A percentile compares a stretch with the other conserved stretches of the same genome.
phyloP scores from a whole-genome alignment of 2,329 filamentous ascomycete species.

The Aureobasidium lini region DNA sequence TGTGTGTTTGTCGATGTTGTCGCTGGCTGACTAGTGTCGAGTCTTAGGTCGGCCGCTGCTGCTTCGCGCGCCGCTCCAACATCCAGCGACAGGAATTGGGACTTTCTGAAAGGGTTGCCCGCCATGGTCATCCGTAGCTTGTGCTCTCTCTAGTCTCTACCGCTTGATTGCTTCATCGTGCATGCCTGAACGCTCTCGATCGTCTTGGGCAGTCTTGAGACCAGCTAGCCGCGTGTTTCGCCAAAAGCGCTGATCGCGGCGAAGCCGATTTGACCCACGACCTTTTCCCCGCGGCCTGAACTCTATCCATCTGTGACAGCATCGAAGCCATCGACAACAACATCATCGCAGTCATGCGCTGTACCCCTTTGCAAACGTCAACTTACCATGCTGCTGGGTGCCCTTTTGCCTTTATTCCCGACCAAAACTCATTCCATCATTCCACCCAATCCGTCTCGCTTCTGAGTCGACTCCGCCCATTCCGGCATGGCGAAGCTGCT shows the following conservation, averaged over 20 bases:
- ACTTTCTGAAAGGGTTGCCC: constrained; percentile 12
- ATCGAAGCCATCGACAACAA: background rate
- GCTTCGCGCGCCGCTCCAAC: background rate
- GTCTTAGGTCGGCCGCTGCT: background rate
- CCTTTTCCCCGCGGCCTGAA: background rate
- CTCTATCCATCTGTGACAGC: background rate
- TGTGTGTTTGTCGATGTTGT: background rate
- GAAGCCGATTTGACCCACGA: background rate
- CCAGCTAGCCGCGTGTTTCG: background rate
- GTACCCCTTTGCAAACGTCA: background rate
- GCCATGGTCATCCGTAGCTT: background rate
- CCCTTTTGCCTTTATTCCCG: no score
- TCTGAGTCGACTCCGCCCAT: no score
- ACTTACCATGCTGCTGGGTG: no score
- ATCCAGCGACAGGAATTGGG: background rate
- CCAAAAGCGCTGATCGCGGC: background rate
- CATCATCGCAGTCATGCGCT: background rate
- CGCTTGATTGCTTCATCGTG: constrained; percentile 12
- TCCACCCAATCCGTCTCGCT: no score
- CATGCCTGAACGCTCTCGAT: background rate
- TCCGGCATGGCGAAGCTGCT: no score
- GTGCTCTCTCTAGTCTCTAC: background rate
- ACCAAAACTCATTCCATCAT: no score
- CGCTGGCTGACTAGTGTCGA: background rate
- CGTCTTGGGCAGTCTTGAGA: background rate